phyloP scores from a whole-genome alignment of 2,329 filamentous ascomycete genomes.

The Coniella lustricola region DNA sequence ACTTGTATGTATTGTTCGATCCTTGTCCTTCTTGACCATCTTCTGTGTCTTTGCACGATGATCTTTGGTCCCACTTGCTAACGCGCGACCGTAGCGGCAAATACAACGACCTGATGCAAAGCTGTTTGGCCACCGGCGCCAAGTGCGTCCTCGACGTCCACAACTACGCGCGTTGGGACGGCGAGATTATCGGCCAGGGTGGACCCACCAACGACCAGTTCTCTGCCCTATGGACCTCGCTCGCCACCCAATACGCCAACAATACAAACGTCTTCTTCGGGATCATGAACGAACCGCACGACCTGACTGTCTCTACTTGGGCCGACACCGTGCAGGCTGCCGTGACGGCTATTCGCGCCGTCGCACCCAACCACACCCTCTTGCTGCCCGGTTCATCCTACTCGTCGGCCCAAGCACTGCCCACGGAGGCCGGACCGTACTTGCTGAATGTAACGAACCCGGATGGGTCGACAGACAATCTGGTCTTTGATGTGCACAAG shows the following conservation, averaged over 20 bases:
- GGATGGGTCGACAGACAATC: conserved; percentile 45
- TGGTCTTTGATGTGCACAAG: conserved; percentile 54
- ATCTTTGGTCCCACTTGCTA: too few species aligned
- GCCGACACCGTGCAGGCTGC: conserved; percentile 52
- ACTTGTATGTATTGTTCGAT: conserved; percentile 24
- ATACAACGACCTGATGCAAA: conserved; percentile 44
- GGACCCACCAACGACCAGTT: conserved; percentile 49
- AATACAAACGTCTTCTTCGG: conserved; percentile 51
- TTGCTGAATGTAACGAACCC: conserved; percentile 49
- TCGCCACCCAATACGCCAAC: conserved; percentile 48
- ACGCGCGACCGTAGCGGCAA: conserved; percentile 19
- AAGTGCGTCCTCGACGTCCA: conserved; percentile 40
- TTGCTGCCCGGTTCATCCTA: conserved; percentile 57
- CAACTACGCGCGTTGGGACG: conserved; percentile 48
- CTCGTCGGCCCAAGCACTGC: conserved; percentile 42
- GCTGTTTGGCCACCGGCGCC: conserved; percentile 39
- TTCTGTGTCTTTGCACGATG: too few species aligned
- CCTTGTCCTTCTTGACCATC: too few species aligned
- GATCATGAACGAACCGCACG: conserved; percentile 62
- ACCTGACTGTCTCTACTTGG: conserved; percentile 46
- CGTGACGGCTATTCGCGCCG: conserved; percentile 59
- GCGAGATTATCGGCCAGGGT: conserved; percentile 55
- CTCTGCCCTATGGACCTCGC: conserved; percentile 46
- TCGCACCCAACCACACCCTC: conserved; percentile 53
- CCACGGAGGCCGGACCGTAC: conserved; percentile 42